A percentile compares a stretch with the other conserved stretches of the same genome.
These are phyloP conservation scores for Trypanosoma rangeli DNA, from an alignment of 208 protist genomes.

Conservation along the genomic window DNA sequence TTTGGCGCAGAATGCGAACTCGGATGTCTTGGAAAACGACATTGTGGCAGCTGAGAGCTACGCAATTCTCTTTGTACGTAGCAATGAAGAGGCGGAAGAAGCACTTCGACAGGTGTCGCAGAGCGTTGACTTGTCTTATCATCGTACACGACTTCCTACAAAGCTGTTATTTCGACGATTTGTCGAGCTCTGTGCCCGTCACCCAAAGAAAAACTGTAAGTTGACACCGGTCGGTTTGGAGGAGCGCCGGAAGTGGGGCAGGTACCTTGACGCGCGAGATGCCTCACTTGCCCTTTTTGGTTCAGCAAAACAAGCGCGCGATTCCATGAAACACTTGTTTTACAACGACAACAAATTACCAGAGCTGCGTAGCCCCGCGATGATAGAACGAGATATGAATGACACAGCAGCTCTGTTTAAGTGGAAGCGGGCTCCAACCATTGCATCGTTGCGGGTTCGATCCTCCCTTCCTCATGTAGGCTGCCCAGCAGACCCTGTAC, in stretches of 20 bases:
- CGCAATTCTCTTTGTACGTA: slow-evolving; percentile 56
- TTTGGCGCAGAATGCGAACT: slow-evolving; percentile 29
- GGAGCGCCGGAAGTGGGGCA: slow-evolving; percentile 74
- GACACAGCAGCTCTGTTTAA: slow-evolving; percentile 55
- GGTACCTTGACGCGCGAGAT: slow-evolving; percentile 86
- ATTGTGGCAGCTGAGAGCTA: slow-evolving; percentile 46
- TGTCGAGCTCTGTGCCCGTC: slow-evolving; percentile 66
- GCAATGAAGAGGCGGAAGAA: slow-evolving; percentile 56
- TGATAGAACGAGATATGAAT: slow-evolving; percentile 68
- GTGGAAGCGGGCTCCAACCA: slow-evolving; percentile 26
- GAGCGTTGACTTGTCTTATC: slow-evolving; percentile 36
- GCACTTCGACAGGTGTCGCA: slow-evolving; percentile 50
- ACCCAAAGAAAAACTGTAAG: slow-evolving; percentile 78
- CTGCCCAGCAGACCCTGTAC: slow-evolving; percentile 49
- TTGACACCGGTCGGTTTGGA: slow-evolving; percentile 64
- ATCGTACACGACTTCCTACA: slow-evolving; percentile 37
- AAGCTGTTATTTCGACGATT: slow-evolving; percentile 64
- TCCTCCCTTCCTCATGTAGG: slow-evolving; percentile 68
- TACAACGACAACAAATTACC: slow-evolving; percentile 78
- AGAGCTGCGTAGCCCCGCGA: slow-evolving; percentile 54
- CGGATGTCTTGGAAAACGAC: slow-evolving; percentile 40
- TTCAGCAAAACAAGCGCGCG: slow-evolving; percentile 73
- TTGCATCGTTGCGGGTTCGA: slow-evolving; percentile 36
- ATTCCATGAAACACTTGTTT: slow-evolving; percentile 87
- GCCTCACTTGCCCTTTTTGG: slow-evolving; percentile 86